Evolutionary conservation across 2,329 filamentous ascomycete species (phyloP).

Genomic region (Aspergillus arachidicola): DNA sequence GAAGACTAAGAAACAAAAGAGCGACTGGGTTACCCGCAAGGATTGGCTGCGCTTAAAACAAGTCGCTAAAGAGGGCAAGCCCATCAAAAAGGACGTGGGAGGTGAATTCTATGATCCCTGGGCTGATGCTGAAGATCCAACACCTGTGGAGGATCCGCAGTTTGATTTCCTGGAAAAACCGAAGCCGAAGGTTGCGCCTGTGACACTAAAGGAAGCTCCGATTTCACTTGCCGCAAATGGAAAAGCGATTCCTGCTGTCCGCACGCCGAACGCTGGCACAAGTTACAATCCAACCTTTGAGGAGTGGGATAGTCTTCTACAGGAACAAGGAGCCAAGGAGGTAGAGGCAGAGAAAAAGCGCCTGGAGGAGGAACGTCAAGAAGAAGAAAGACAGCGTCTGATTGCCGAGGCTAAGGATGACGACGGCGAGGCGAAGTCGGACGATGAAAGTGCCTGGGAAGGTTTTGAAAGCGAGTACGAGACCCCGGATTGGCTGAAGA

Average conservation of each 20-base stretch:
- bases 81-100: constrained; percentile 58
- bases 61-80: constrained; percentile 69
- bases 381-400: constrained; percentile 68
- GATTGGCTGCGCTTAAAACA: constrained; percentile 77
- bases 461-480: constrained; percentile 80
- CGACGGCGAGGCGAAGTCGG: constrained; percentile 73
- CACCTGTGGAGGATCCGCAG: constrained; percentile 50
- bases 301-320: constrained; percentile 79
- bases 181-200: constrained; percentile 69
- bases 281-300: constrained; percentile 91
- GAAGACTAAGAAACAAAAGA: constrained; percentile 72
- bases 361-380: constrained; percentile 66
- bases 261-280: constrained; percentile 76
- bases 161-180: constrained; percentile 69
- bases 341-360: constrained; percentile 78
- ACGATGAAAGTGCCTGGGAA: constrained; percentile 91
- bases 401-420: constrained; percentile 74
- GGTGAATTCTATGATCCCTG: constrained; percentile 74
- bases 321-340: constrained; percentile 74
- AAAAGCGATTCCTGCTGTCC: constrained; percentile 76
- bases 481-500: constrained; percentile 65
- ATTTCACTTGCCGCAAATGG: constrained; percentile 82
- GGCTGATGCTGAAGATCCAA: constrained; percentile 55
- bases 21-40: constrained; percentile 79
- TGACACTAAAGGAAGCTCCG: constrained; percentile 74